Conservation (phyloP, 495 filamentous ascomycete species). For the Cudoniella acicularis region DNA sequence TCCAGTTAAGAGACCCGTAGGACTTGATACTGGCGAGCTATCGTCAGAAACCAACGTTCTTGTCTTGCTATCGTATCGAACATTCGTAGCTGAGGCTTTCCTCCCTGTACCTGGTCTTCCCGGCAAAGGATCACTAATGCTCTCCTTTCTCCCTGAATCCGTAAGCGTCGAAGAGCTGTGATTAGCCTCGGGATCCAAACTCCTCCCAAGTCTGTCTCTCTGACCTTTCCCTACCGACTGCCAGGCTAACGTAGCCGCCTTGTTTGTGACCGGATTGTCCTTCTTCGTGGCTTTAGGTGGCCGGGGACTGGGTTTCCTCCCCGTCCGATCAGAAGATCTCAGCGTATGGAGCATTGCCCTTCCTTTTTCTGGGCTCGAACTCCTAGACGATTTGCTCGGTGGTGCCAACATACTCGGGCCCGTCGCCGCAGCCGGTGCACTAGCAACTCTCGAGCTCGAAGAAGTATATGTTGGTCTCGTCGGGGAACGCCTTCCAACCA, state of each 20-base stretch:
- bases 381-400: slow-evolving; percentile 44
- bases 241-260: slow-evolving; percentile 89
- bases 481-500: slow-evolving; percentile 24
- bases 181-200: slow-evolving; percentile 30
- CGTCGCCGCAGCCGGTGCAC: slow-evolving; percentile 28
- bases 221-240: slow-evolving; percentile 35
- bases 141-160: slow-evolving; percentile 18
- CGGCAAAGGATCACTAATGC: slow-evolving; percentile 8
- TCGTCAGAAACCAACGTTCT: slow-evolving; percentile 18
- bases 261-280: slow-evolving; percentile 60
- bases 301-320: slow-evolving; percentile 56
- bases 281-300: slow-evolving; percentile 32
- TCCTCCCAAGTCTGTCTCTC: slow-evolving; percentile 32
- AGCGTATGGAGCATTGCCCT: slow-evolving; percentile 81
- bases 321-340: slow-evolving; percentile 49
- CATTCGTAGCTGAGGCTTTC: slow-evolving; percentile 10
- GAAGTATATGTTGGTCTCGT: slow-evolving; percentile 1
- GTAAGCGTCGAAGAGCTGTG: slow-evolving; percentile 15
- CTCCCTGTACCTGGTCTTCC: slow-evolving; percentile 1
- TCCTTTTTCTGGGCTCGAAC: slow-evolving; percentile 77
- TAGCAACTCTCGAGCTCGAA: slow-evolving; percentile 8
- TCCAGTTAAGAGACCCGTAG: slow-evolving; percentile 16
- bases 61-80: slow-evolving; percentile 25
- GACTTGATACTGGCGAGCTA: slow-evolving; percentile 3
- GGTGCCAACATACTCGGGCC: slow-evolving; percentile 28